Evolutionary conservation across 2,329 filamentous ascomycete species (phyloP).

Genomic region (Capronia coronata): DNA sequence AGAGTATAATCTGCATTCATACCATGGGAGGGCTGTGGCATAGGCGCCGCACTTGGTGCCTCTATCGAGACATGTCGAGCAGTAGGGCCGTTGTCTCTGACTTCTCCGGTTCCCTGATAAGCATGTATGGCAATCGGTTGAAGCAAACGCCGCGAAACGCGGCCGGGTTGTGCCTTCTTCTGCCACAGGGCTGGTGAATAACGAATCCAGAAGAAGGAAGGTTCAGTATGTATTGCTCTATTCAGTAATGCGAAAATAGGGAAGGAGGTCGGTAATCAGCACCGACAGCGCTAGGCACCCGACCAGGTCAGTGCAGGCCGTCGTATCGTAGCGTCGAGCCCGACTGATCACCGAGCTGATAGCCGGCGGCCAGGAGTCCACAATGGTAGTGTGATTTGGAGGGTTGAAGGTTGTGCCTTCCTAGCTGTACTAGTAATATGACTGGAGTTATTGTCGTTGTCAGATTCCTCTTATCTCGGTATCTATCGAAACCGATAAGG

Average conservation of each 20-base stretch:
- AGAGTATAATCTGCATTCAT: slow-evolving; percentile 5
- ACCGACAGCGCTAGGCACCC: too few species aligned
- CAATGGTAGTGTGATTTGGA: too few species aligned
- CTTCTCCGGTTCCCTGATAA: background rate
- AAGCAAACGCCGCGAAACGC: background rate
- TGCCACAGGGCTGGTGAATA: slow-evolving; percentile 1
- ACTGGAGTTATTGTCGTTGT: too few species aligned
- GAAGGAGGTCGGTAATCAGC: background rate
- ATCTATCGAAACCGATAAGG: too few species aligned
- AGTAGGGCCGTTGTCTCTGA: background rate
- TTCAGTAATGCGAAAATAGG: background rate
- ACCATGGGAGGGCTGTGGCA: slow-evolving; percentile 5
- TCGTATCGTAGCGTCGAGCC: too few species aligned
- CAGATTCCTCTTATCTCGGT: too few species aligned
- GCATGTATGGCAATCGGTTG: background rate
- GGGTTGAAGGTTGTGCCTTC: too few species aligned
- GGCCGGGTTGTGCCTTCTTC: slow-evolving; percentile 4
- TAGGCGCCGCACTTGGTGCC: slow-evolving; percentile 3
- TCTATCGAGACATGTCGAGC: slow-evolving; percentile 3
- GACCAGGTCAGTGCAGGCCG: too few species aligned
- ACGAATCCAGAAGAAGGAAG: background rate
- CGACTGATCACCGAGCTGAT: too few species aligned
- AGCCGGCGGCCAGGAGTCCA: too few species aligned
- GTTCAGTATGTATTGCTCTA: background rate
- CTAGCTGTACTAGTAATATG: too few species aligned